Percentiles rank a stretch among this genome's conserved stretches.
phyloP scores from a whole-genome alignment of 2,329 filamentous ascomycete species.

The Trichoderma sp. region DNA sequence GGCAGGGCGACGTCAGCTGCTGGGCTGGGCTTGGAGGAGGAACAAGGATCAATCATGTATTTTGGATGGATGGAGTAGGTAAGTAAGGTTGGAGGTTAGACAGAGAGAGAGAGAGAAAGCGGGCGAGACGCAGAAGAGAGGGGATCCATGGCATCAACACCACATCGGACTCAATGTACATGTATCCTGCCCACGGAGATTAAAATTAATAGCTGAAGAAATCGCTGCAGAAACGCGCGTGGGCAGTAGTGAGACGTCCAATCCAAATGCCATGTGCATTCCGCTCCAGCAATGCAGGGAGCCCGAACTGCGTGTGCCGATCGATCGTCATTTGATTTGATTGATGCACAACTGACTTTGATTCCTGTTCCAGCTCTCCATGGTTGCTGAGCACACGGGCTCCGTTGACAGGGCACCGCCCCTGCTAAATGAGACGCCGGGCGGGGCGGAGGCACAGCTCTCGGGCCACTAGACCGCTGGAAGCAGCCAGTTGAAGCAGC shows the following conservation, averaged over 20 bases:
- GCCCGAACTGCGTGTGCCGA: background rate
- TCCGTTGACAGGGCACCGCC: conserved; percentile 17
- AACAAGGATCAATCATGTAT: background rate
- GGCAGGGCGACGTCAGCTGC: conserved; percentile 19
- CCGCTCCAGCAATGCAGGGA: conserved; percentile 12
- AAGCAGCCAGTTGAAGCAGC: background rate
- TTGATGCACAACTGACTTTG: background rate
- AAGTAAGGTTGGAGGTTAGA: background rate
- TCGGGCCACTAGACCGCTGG: conserved; percentile 9
- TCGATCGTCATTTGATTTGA: conserved; percentile 7
- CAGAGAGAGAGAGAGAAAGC: background rate
- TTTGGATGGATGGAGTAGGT: background rate
- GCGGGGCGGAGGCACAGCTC: conserved; percentile 20
- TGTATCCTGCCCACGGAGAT: no score
- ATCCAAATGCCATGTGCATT: conserved; percentile 6
- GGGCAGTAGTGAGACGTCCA: background rate
- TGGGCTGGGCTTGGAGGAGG: conserved; percentile 1
- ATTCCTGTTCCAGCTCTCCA: background rate
- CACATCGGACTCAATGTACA: background rate
- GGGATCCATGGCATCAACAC: background rate
- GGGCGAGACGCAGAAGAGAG: background rate
- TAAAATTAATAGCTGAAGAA: no score
- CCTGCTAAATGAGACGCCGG: conserved; percentile 7
- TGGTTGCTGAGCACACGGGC: background rate
- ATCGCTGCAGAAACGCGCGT: background rate